These are phyloP conservation scores for Bimuria novae-zelandiae DNA, from an alignment of 2,329 filamentous ascomycete species.

Conservation along the genomic window DNA sequence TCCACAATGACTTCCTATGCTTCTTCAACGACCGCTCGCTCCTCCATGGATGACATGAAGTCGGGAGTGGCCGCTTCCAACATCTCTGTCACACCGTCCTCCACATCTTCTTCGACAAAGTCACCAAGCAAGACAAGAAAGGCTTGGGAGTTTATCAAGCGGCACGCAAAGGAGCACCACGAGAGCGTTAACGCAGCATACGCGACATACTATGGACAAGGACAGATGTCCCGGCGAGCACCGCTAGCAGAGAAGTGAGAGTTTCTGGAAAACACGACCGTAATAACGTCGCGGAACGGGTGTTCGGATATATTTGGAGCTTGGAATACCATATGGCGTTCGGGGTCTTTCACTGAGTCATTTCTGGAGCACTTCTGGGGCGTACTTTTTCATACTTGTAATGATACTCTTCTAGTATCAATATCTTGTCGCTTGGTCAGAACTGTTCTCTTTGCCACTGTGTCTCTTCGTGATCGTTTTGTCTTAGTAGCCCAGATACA, in stretches of 20 bases:
- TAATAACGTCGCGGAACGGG: too few relatives aligned
- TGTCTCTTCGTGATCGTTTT: too few relatives aligned
- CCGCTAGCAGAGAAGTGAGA: neutral
- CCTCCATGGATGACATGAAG: constrained; percentile 17
- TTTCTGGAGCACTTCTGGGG: too few relatives aligned
- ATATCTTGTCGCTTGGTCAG: too few relatives aligned
- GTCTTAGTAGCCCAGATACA: too few relatives aligned
- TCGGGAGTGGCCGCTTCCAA: constrained; percentile 7
- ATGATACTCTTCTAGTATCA: too few relatives aligned
- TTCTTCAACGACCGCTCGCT: constrained; percentile 4
- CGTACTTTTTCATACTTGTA: too few relatives aligned
- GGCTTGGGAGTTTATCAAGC: constrained; percentile 19
- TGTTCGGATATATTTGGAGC: too few relatives aligned
- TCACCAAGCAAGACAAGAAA: constrained; percentile 6
- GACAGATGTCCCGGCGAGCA: neutral
- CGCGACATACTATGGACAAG: constrained; percentile 18
- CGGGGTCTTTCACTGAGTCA: too few relatives aligned
- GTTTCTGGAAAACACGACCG: too few relatives aligned
- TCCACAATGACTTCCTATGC: constrained; percentile 4
- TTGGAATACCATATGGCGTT: too few relatives aligned
- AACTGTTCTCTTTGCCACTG: too few relatives aligned
- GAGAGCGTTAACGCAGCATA: constrained; percentile 24
- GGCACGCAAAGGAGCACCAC: constrained; percentile 27
- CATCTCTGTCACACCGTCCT: constrained; percentile 1
- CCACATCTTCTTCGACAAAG: constrained; percentile 2